A percentile compares a stretch with the other conserved stretches of the same genome.
Evolutionary conservation across 2,329 filamentous ascomycete species (phyloP).

Genomic region (Fusarium albosuccineum): DNA sequence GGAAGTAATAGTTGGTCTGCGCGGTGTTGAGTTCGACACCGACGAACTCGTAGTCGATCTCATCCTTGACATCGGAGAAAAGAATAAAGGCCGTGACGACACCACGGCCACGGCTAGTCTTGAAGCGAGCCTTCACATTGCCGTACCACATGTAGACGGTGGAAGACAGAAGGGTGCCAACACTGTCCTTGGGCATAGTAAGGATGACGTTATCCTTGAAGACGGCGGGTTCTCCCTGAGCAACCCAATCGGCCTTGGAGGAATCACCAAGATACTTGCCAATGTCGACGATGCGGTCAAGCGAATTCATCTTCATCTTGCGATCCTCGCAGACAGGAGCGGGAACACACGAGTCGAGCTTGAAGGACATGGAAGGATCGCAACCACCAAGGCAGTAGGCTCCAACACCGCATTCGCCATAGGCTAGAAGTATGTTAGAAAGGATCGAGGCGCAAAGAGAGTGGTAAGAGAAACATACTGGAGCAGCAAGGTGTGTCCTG

Average conservation of each 20-base stretch:
- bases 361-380: slow-evolving; percentile 86
- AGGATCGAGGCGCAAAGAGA: slow-evolving; percentile 7
- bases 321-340: slow-evolving; percentile 83
- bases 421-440: slow-evolving; percentile 69
- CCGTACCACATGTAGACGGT: slow-evolving; percentile 98
- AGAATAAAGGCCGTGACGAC: slow-evolving; percentile 98
- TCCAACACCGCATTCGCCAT: slow-evolving; percentile 91
- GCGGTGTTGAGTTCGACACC: slow-evolving; percentile 81
- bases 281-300: slow-evolving; percentile 77
- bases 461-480: slow-evolving; percentile 63
- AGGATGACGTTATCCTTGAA: slow-evolving; percentile 80
- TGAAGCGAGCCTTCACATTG: slow-evolving; percentile 86
- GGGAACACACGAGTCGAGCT: slow-evolving; percentile 86
- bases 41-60: slow-evolving; percentile 97
- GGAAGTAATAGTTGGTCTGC: slow-evolving; percentile 98
- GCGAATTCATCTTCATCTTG: slow-evolving; percentile 78
- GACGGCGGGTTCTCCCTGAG: slow-evolving; percentile 79
- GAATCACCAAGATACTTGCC: slow-evolving; percentile 89
- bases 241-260: slow-evolving; percentile 86
- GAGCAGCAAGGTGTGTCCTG: slow-evolving; percentile 81
- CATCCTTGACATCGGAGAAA: slow-evolving; percentile 95
- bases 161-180: slow-evolving; percentile 86
- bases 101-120: slow-evolving; percentile 85
- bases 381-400: slow-evolving; percentile 97
- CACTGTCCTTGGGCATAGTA: slow-evolving; percentile 88